Evolutionary conservation across 2,329 filamentous ascomycete species (phyloP), one percentile per base, ranked within the genome.

Genomic region (Chrysosporium keratinophilum): DNA sequence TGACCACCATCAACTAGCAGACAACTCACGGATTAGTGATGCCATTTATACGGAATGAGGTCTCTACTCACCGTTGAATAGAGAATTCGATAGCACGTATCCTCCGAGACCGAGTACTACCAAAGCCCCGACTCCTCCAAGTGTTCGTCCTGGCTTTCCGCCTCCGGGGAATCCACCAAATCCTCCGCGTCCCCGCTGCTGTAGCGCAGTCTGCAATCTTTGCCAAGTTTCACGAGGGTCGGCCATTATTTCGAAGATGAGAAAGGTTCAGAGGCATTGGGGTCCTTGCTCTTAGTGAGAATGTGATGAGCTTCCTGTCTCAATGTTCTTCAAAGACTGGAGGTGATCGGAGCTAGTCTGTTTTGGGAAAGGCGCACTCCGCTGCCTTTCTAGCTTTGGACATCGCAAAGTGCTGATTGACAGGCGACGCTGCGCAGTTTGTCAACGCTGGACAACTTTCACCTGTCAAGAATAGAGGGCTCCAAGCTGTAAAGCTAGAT

Each of bases 1-100:
- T 97, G 93, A 75, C 93, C 93, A 84, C 93, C 93, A 68, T 98
- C 93, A 64, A 98, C 93, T 83, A 58, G 52, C 49, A 55, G 28
- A 42, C 14, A 33, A 54, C 5, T 17, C 54, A 53, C 60, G 60
- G 1, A 15, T 60, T 54, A 62, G 47, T 4, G 20, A 43, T 34
- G 35, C 14, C 42, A 17, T 33, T 41, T 47, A 6, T 17, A n/a
- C 33, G 39, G 58, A 50, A 33, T n/a, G 7, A 60, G 56, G 47
- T 55, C 37, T 14, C 15, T 5, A 12, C 64, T 59, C 69, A 83
- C 81, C 82, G 74, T 85, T 85, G 72, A 84, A 85, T 6, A 85
- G 76, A 47, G 82, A 77, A 69, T 83, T 83, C 41, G 71, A 74
- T 31, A 70, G 49, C 42, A 66, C 68, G 58, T 67, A 71, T 56